Conservation (phyloP, 75 land plant species). For the Sequoia sempervirens region DNA sequence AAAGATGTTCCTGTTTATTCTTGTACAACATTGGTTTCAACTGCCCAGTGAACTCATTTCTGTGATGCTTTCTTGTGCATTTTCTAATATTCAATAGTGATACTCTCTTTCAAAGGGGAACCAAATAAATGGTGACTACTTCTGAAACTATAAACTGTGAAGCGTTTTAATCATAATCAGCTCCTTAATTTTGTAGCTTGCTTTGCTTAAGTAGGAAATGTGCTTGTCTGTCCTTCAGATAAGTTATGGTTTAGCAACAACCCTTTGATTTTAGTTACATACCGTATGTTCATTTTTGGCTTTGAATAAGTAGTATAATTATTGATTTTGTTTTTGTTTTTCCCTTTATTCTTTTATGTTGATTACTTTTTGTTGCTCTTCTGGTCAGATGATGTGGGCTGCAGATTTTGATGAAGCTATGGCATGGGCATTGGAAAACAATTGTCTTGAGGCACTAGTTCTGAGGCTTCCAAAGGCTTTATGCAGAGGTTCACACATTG, state of each 20-base stretch:
- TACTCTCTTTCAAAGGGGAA: neutral
- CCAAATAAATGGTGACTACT: neutral
- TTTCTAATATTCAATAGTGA: neutral
- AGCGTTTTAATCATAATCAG: neutral
- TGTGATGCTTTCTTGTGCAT: neutral
- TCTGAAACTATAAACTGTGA: neutral
- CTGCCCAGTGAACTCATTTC: neutral
- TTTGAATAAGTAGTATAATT: neutral
- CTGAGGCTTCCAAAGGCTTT: conserved; percentile 36
- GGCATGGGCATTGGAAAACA: conserved; percentile 44
- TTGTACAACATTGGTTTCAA: neutral
- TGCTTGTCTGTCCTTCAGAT: neutral
- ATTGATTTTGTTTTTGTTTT: neutral
- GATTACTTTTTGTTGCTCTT: conserved; percentile 3
- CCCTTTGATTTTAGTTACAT: neutral
- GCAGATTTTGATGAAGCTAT: conserved; percentile 80
- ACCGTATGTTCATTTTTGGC: neutral
- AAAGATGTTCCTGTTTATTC: neutral
- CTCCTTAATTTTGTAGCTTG: neutral
- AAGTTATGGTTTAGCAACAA: neutral
- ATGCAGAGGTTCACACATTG: conserved; percentile 13
- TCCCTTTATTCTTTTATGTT: neutral
- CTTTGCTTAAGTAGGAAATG: neutral
- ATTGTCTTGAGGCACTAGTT: conserved; percentile 57
- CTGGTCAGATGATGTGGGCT: conserved; percentile 92